Base-by-base conservation (phyloP, 1,284 basidiomycete species). In the Megacollybia platyphylla region DNA sequence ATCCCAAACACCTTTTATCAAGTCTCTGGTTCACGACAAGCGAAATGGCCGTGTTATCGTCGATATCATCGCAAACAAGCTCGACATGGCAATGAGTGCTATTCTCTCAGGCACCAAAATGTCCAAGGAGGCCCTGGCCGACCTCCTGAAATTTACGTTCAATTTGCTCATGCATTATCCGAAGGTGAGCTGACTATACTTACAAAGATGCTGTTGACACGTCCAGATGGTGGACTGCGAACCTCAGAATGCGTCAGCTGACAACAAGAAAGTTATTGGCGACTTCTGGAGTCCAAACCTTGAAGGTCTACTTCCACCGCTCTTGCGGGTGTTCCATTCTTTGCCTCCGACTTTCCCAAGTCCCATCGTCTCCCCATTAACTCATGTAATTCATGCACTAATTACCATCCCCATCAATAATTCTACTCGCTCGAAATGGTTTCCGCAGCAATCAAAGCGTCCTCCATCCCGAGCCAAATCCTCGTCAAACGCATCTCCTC, bases 101-200 rank as follows among this genome's bases (percentile, higher is more conserved):
- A 63, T 82, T 41, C 61, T 73, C 24, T 56, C 61, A 15, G 70
- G 71, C 36, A 57, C 67, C 8, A 70, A 69, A 46, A 73, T 76
- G 61, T 67, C 73, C 7, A 68, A 68, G 45, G 84, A 88, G 46
- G 83, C 84, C 3, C 72, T 79, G 68, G 71, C 72, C 2, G 86
- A 89, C 57, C 55, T 86, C 32, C 68, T 89, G 44, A 89, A 89
- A 53, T 68, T 87, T 41, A 64, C 71, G 5, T 89, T 87, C 59
- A 88, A 89, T 53, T 54, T 88, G 30, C 67, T 84, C 42, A 58
- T 79, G 38, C 80, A 87, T 54, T 89, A 79, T 53, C 74, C 76
- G 0, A 73, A 70, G 59, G 73, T 70, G 20, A 31, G 59, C 53
- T 0, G 7, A 11, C 27, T 45, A 35, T 45, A 38, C 3, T 41